phyloP scores from a whole-genome alignment of 108 stramenopile genomes.

The Asterionellopsis glacialis region DNA sequence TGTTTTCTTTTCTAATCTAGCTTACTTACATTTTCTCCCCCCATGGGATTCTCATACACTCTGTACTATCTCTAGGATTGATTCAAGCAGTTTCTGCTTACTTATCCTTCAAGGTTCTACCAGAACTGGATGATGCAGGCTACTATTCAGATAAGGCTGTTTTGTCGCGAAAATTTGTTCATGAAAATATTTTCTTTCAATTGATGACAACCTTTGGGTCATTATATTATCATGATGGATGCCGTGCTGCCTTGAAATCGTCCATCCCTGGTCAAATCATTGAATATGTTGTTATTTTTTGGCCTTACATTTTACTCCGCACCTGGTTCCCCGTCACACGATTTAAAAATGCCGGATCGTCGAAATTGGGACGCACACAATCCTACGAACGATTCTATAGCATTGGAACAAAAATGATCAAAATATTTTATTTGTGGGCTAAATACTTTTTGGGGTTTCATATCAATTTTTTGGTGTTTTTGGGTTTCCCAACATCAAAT shows the following conservation, averaged over 20 bases:
- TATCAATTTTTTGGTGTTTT: conserved; percentile 30
- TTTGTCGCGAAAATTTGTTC: conserved; percentile 30
- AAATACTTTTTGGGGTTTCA: conserved; percentile 45
- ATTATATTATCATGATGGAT: conserved; percentile 21
- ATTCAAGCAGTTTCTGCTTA: conserved; percentile 27
- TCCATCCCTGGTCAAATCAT: conserved; percentile 12
- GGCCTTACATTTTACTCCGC: conserved; percentile 26
- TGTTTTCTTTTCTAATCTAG: not conserved
- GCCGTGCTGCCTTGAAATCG: conserved; percentile 17
- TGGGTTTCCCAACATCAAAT: conserved; percentile 14
- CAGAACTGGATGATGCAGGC: conserved; percentile 33
- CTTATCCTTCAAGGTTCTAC: conserved; percentile 37
- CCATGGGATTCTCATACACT: not conserved
- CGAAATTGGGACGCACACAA: conserved; percentile 12
- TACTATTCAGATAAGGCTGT: conserved; percentile 40
- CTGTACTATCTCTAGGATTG: conserved; percentile 14
- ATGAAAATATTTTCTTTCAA: conserved; percentile 33
- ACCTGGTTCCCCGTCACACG: conserved; percentile 34
- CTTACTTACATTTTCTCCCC: conserved; percentile 1
- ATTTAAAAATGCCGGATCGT: conserved; percentile 24
- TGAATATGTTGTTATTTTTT: conserved; percentile 25
- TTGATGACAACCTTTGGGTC: conserved; percentile 26
- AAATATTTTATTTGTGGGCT: conserved; percentile 39
- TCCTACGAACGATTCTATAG: conserved; percentile 19
- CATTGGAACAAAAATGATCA: conserved; percentile 24